These are phyloP conservation scores for Akanthomyces muscarius DNA, from an alignment of 2,329 filamentous ascomycete genomes.

Conservation along the genomic window DNA sequence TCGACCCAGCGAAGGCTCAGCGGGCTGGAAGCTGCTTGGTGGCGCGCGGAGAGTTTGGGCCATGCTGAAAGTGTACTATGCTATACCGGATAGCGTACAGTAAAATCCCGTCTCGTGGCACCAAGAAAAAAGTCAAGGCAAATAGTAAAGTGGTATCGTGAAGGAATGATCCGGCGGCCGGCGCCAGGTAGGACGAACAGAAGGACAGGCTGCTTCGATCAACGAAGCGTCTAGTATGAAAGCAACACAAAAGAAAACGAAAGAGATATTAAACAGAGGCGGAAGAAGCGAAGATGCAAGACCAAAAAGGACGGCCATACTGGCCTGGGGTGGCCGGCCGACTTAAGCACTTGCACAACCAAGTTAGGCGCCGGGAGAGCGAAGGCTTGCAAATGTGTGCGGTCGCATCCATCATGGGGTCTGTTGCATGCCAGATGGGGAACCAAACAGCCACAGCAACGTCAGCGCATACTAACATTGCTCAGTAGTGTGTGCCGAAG, in stretches of 20 bases:
- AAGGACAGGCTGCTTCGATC: constrained; percentile 43
- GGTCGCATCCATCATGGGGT: constrained; percentile 12
- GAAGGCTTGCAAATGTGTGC: background rate
- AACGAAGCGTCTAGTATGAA: constrained; percentile 36
- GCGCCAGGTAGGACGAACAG: constrained; percentile 30
- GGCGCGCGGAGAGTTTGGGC: constrained; percentile 9
- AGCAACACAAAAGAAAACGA: constrained; percentile 29
- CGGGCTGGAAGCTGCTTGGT: constrained; percentile 38
- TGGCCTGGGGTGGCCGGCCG: constrained; percentile 17
- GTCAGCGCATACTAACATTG: constrained; percentile 1
- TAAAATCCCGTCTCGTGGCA: constrained; percentile 12
- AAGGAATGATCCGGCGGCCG: constrained; percentile 31
- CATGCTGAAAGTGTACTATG: constrained; percentile 11
- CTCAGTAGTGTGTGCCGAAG: background rate
- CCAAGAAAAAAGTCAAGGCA: constrained; percentile 2
- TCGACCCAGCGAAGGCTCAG: constrained; percentile 54
- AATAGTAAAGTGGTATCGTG: constrained; percentile 20
- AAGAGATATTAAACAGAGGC: constrained; percentile 26
- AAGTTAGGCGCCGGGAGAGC: constrained; percentile 7
- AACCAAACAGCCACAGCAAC: background rate
- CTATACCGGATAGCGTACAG: constrained; percentile 14
- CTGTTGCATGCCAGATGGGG: constrained; percentile 8
- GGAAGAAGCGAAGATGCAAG: constrained; percentile 32
- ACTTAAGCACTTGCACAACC: constrained; percentile 19
- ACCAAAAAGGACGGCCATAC: constrained; percentile 23